phyloP scores from a whole-genome alignment of 192 early-diverging fungal genomes.

The Mortierella claussenii region DNA sequence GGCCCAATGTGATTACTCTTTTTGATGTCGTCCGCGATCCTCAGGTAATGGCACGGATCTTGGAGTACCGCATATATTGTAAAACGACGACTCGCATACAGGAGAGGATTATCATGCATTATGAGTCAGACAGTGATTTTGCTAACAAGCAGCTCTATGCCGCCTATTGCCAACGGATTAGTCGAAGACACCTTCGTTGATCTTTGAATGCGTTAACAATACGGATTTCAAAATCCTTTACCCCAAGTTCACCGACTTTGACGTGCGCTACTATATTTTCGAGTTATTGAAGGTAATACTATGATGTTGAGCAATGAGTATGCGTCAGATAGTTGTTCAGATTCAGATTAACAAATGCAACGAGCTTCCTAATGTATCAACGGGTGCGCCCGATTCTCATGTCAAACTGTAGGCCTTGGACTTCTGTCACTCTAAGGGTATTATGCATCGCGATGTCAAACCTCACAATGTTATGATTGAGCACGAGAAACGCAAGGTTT shows the following conservation, averaged over 20 bases:
- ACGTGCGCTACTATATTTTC: constrained; percentile 96
- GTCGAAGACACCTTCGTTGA: constrained; percentile 96
- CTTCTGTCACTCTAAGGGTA: constrained; percentile 97
- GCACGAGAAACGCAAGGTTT: constrained; percentile 87
- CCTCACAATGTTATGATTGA: constrained; percentile 99
- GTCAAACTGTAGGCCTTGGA: constrained; percentile 81
- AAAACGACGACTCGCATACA: too few relatives aligned
- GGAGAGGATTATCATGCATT: too few relatives aligned
- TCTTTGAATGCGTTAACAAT: constrained; percentile 98
- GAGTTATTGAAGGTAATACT: constrained; percentile 87
- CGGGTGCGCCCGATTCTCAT: background rate
- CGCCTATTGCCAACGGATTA: too few relatives aligned
- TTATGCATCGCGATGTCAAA: constrained; percentile 99
- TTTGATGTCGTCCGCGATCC: constrained; percentile 97
- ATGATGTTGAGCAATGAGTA: background rate
- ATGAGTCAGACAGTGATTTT: too few relatives aligned
- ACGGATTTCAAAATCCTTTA: constrained; percentile 98
- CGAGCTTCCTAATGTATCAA: too few relatives aligned
- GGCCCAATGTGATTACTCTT: constrained; percentile 91
- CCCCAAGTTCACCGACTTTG: constrained; percentile 92
- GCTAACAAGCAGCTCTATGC: too few relatives aligned
- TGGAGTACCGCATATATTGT: too few relatives aligned
- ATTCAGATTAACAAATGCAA: background rate
- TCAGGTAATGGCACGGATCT: constrained; percentile 67
- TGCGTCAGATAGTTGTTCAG: background rate